These are phyloP conservation scores for Saccharum officinarum DNA, from an alignment of 176 grass and related monocot species.

Conservation along the genomic window DNA sequence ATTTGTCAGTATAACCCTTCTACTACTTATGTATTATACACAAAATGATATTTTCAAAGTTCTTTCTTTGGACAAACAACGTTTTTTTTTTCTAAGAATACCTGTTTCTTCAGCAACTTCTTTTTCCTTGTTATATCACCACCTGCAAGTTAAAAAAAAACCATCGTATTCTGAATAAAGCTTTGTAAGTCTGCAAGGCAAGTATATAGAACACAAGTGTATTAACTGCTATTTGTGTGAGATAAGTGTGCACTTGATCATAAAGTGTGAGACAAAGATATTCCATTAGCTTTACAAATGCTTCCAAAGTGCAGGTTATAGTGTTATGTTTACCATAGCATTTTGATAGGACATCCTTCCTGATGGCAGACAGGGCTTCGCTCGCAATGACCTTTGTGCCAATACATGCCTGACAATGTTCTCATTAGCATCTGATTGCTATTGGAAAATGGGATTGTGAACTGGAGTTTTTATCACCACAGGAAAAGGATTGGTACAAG, in stretches of 20 bases:
- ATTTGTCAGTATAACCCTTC: background rate
- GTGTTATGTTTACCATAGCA: slow-evolving; percentile 80
- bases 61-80: background rate
- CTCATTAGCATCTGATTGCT: slow-evolving; percentile 38
- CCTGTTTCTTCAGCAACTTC: slow-evolving; percentile 95
- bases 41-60: background rate
- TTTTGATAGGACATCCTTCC: slow-evolving; percentile 98
- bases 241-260: background rate
- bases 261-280: background rate
- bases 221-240: background rate
- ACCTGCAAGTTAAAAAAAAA: slow-evolving; percentile 59
- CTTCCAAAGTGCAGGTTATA: slow-evolving; percentile 34
- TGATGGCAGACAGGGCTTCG: slow-evolving; percentile 88
- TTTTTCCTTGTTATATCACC: slow-evolving; percentile 99
- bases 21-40: background rate
- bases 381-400: slow-evolving; percentile 93
- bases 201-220: slow-evolving; percentile 1
- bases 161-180: slow-evolving; percentile 18
- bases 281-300: slow-evolving; percentile 7
- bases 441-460: slow-evolving; percentile 11
- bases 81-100: slow-evolving; percentile 26
- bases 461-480: background rate
- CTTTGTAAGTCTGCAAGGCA: background rate
- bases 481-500: slow-evolving; percentile 15
- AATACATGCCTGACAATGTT: slow-evolving; percentile 82